Conservation (phyloP, 2,329 filamentous ascomycete species). For the Metarhizium robertsii region DNA sequence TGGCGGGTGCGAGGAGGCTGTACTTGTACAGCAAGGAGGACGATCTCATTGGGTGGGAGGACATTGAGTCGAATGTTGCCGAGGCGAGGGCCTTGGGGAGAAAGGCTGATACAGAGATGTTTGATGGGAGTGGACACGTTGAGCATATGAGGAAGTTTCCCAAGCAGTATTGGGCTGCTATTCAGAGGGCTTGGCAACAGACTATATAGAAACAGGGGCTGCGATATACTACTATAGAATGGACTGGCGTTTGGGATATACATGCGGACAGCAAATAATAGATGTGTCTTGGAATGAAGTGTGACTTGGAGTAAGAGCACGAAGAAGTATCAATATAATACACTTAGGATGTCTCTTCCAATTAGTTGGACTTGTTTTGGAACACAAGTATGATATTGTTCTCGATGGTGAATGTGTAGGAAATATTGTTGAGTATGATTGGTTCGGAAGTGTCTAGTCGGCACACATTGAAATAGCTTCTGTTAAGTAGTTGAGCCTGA, state of each 20-base stretch:
- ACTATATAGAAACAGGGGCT: neutral
- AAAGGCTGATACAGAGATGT: slow-evolving; percentile 37
- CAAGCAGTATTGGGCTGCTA: slow-evolving; percentile 46
- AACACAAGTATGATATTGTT: too few relatives aligned
- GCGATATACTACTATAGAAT: neutral
- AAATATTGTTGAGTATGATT: too few relatives aligned
- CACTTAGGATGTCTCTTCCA: too few relatives aligned
- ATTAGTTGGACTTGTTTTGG: too few relatives aligned
- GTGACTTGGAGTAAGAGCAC: too few relatives aligned
- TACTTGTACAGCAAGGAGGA: slow-evolving; percentile 53
- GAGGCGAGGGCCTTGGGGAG: slow-evolving; percentile 39
- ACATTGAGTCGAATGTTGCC: slow-evolving; percentile 45
- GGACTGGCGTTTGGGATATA: neutral
- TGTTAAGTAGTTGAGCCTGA: too few relatives aligned
- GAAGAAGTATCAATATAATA: too few relatives aligned
- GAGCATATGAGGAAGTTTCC: slow-evolving; percentile 50
- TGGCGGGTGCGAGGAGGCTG: slow-evolving; percentile 32
- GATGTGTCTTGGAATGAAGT: too few relatives aligned
- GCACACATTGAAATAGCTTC: too few relatives aligned
- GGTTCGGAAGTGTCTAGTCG: too few relatives aligned
- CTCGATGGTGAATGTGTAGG: too few relatives aligned
- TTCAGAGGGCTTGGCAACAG: slow-evolving; percentile 19
- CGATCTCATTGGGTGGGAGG: slow-evolving; percentile 43
- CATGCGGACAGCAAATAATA: too few relatives aligned
- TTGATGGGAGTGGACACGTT: slow-evolving; percentile 50